These are phyloP conservation scores for Pseudocercospora musae DNA, from an alignment of 2,329 filamentous ascomycete genomes.

Conservation along the genomic window DNA sequence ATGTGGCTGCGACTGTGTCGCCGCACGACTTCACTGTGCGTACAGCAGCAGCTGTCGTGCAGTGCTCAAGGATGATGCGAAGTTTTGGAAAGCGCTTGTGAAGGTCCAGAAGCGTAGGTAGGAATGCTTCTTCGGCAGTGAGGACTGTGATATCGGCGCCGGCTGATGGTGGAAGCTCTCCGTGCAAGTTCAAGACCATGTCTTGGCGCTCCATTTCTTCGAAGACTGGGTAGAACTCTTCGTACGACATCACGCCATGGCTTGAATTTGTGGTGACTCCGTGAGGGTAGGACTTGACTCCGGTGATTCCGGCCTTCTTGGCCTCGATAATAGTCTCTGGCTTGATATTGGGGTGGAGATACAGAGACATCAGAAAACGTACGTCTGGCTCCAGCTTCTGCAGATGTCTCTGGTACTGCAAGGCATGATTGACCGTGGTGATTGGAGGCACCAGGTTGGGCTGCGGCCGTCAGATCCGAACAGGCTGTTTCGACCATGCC, in stretches of 20 bases:
- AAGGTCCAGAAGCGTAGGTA: conserved; percentile 73
- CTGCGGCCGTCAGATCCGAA: conserved; percentile 28
- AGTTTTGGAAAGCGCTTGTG: conserved; percentile 73
- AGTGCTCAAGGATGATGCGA: conserved; percentile 71
- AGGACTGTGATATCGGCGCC: conserved; percentile 45
- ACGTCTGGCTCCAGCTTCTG: conserved; percentile 48
- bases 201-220: conserved; percentile 82
- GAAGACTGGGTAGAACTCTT: conserved; percentile 74
- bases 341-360: conserved; percentile 49
- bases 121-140: conserved; percentile 71
- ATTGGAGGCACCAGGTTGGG: conserved; percentile 52
- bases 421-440: conserved; percentile 47
- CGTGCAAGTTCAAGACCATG: conserved; percentile 89
- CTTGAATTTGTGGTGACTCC: conserved; percentile 59
- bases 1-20: conserved; percentile 71
- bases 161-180: conserved; percentile 66
- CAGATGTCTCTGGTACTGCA: conserved; percentile 46
- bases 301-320: conserved; percentile 66
- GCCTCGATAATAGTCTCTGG: conserved; percentile 64
- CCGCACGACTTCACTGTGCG: conserved; percentile 75
- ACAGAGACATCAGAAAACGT: conserved; percentile 51
- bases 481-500: too few species aligned
- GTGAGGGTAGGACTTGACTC: conserved; percentile 67
- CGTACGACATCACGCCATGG: conserved; percentile 67
- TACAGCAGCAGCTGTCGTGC: conserved; percentile 78